Base-by-base conservation (phyloP, 176 grass and related monocot species). In the Phoenix dactylifera region DNA sequence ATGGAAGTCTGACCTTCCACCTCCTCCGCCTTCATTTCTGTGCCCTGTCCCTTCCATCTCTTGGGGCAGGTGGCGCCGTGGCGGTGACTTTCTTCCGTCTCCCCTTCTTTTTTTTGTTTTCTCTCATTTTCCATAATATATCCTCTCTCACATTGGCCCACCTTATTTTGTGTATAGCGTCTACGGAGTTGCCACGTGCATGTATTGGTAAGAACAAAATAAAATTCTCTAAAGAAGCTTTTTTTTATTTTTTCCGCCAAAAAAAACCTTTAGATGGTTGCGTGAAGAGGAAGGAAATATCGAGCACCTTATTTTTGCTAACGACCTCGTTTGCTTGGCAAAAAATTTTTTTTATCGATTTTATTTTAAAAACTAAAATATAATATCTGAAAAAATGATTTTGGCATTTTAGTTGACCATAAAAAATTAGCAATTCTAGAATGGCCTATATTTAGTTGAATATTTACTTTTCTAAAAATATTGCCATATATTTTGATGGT, bases 21-120 rank as follows among this genome's bases (percentile, higher is more conserved):
- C 74, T 77, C 62, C 65, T 77, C 62, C 74, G 74, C 74, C 74
- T 77, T 52, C 65, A 70, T 62, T 77, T 77, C 74, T 70, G 74
- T 77, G 58, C 65, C 70, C 16, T 77, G 74, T 77, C 56, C 57
- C 57, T 62, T 63, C 15, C 20, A 55, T 30, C 15, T 28, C 58
- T 29, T 32, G 5, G 26, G 26, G 18, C 26, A 29, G 25, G 26
- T n/a, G 59, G 29, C 54, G 22, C 50, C 49, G 26, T n/a, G 59
- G 29, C 54, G 22, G 57, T 55, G 18, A 69, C 48, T 62, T 50
- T 25, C 7, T 7, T 17, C 15, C 18, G 6, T 61, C 57, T 32
- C 74, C 57, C 55, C 26, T 24, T 30, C 28, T 7, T 7, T 32
- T 60, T 17, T 15, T 55, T 55, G 30, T 17, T 63, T 62, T 50